phyloP scores from a whole-genome alignment of 805 yeast species.

The Candida pseudofarinosa region DNA sequence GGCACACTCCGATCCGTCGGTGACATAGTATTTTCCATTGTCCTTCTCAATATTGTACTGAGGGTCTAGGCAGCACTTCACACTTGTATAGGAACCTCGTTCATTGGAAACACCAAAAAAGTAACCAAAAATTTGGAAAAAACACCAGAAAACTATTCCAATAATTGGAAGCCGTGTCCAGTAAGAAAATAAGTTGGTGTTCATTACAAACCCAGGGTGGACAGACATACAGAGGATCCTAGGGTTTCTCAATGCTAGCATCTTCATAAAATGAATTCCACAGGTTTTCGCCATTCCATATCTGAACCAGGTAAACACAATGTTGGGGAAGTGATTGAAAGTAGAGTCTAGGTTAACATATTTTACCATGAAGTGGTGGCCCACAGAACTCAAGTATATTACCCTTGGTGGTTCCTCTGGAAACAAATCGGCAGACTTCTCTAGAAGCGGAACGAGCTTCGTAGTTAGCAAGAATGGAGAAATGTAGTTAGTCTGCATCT shows the following conservation, averaged over 20 bases:
- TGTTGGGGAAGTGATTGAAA: constrained; percentile 59
- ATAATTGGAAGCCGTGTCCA: constrained; percentile 75
- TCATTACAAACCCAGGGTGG: constrained; percentile 87
- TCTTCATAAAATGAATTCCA: constrained; percentile 67
- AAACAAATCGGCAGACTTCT: constrained; percentile 30
- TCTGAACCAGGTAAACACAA: constrained; percentile 71
- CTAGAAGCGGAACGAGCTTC: constrained; percentile 50
- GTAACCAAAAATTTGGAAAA: constrained; percentile 65
- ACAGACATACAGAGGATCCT: constrained; percentile 59
- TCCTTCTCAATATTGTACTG: constrained; percentile 46
- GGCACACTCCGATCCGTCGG: constrained; percentile 52
- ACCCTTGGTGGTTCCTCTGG: constrained; percentile 46
- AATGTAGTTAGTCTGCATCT: constrained; percentile 72
- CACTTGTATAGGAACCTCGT: constrained; percentile 63
- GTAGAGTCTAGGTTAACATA: constrained; percentile 45
- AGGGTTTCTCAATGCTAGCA: constrained; percentile 64
- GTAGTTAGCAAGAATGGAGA: constrained; percentile 72
- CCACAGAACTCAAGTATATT: constrained; percentile 60
- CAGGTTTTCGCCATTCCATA: constrained; percentile 76
- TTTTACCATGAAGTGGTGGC: constrained; percentile 51
- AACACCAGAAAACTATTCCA: constrained; percentile 70
- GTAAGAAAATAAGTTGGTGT: constrained; percentile 68
- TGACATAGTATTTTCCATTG: constrained; percentile 66
- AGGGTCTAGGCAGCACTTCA: constrained; percentile 58
- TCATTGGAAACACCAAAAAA: constrained; percentile 70